A percentile compares a stretch with the other conserved stretches of the same genome.
Evolutionary conservation across 1,284 basidiomycete genomes (phyloP).

Genomic region (Heterobasidion occidentale): DNA sequence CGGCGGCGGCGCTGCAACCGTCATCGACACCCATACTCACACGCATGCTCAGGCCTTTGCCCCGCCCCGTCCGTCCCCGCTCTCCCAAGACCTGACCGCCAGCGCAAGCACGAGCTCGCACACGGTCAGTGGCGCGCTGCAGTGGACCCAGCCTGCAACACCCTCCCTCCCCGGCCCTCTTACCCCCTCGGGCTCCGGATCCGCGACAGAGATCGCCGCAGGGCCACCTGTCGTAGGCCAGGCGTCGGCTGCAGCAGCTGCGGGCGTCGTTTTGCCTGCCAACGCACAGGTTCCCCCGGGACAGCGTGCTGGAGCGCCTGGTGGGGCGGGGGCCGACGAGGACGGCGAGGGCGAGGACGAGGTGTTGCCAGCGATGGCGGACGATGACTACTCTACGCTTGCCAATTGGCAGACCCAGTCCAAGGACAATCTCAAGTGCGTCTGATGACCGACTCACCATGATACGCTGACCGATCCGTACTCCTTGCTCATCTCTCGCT

Average conservation of each 20-base stretch:
- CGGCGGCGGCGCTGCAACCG: not conserved
- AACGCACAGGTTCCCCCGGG: conserved; percentile 3
- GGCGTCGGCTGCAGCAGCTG: not conserved
- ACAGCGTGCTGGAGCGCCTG: conserved; percentile 16
- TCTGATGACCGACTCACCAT: conserved; percentile 2
- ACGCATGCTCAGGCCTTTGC: not conserved
- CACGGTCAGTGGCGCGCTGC: conserved; percentile 3
- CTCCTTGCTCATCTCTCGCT: not conserved
- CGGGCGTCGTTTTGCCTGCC: conserved; percentile 1
- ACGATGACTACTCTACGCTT: conserved; percentile 78
- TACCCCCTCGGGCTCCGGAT: not conserved
- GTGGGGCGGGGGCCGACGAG: conserved; percentile 21
- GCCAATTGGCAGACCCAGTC: conserved; percentile 74
- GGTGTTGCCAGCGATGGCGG: conserved; percentile 71
- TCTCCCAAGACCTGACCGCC: conserved; percentile 13
- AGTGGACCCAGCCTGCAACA: conserved; percentile 7
- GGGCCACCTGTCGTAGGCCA: not conserved
- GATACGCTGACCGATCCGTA: not conserved
- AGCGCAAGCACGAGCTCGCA: conserved; percentile 28
- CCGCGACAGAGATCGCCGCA: not conserved
- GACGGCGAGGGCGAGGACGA: conserved; percentile 69
- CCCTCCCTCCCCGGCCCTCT: not conserved
- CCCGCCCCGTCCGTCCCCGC: conserved; percentile 3
- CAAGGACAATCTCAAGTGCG: conserved; percentile 76
- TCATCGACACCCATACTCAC: not conserved